Evolutionary conservation across 2,329 filamentous ascomycete genomes (phyloP), one percentile per base, ranked within the genome.

Genomic region (Sporothrix schenckii): DNA sequence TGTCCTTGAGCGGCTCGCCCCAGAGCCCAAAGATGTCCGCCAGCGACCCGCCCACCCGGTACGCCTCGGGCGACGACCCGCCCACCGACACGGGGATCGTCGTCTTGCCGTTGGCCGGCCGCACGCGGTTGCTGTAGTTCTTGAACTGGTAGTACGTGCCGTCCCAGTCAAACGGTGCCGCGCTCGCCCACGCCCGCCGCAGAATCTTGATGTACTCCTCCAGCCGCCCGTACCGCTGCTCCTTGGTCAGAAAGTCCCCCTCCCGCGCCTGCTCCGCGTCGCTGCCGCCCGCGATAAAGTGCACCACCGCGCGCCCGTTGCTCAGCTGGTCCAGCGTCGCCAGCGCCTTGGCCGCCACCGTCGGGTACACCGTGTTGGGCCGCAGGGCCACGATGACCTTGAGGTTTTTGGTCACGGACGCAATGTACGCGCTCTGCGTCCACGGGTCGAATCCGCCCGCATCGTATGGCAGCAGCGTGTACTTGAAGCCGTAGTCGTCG

Each of bases 11-110:
- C 1, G 87, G 87, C 75, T 89, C 87, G 13, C 87, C 87, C 87
- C 87, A 89, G 4, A 89, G 83, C 0, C 87, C 87, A 72, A 89
- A 89, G 74, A 89, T 89, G 72, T 89, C 87, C 39, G 83, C 87
- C 2, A 88, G 80, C 0, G 83, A 79, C 39, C 87, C 87, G 30
- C 87, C 87, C 52, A 88, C 80, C 27, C 86, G 84, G 77, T 89
- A 89, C 0, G 87, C 87, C 4, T 85, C 86, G 21, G 84, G 82
- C 0, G 86, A 88, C 0, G 85, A 88, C 0, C 87, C 87, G 11
- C 87, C 87, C 0, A 89, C 86, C 0, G 86, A 88, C 1, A 89
- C 83, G 1, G 85, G 84, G 63, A 89, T 88, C 30, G 79, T 80
- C 19, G 34, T 66, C 21, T 13, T 16, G 3, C 83, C 83, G 67